Conservation (phyloP, 192 early-diverging fungal species). For the Dispira simplex region DNA sequence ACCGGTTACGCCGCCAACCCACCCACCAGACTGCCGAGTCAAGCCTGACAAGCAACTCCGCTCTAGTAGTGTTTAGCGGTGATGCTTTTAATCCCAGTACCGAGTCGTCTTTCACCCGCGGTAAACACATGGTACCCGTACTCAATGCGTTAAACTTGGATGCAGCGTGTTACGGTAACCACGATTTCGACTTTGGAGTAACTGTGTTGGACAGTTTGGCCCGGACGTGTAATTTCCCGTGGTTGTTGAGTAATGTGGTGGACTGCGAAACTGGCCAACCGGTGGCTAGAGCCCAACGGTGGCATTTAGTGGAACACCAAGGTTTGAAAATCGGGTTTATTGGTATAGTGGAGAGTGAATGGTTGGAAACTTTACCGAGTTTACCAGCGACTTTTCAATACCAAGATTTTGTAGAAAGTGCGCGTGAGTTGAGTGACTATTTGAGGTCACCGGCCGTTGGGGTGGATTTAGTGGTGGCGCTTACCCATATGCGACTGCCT, state of each 20-base stretch:
- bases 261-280: conserved; percentile 20
- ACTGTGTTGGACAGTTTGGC: conserved; percentile 31
- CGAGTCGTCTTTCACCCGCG: conserved; percentile 47
- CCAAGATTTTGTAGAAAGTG: conserved; percentile 35
- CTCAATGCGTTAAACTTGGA: conserved; percentile 42
- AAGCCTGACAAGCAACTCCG: conserved; percentile 10
- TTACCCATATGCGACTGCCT: conserved; percentile 56
- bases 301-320: conserved; percentile 26
- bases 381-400: conserved; percentile 39
- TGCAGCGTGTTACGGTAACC: conserved; percentile 49
- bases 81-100: conserved; percentile 50
- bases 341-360: conserved; percentile 55
- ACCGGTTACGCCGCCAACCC: conserved; percentile 5
- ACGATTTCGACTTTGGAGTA: conserved; percentile 59
- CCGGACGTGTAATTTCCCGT: conserved; percentile 42
- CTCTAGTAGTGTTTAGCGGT: conserved; percentile 42
- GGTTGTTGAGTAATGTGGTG: conserved; percentile 50
- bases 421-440: conserved; percentile 19
- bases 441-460: conserved; percentile 26
- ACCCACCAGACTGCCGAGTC: conserved; percentile 14
- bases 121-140: conserved; percentile 42
- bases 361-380: conserved; percentile 47
- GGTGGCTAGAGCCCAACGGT: conserved; percentile 20
- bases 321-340: conserved; percentile 44
- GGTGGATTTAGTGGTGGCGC: conserved; percentile 48